A percentile compares a stretch with the other conserved stretches of the same genome.
These are phyloP conservation scores for Camelina neglecta DNA, from an alignment of 345 rosid genomes.

Conservation along the genomic window DNA sequence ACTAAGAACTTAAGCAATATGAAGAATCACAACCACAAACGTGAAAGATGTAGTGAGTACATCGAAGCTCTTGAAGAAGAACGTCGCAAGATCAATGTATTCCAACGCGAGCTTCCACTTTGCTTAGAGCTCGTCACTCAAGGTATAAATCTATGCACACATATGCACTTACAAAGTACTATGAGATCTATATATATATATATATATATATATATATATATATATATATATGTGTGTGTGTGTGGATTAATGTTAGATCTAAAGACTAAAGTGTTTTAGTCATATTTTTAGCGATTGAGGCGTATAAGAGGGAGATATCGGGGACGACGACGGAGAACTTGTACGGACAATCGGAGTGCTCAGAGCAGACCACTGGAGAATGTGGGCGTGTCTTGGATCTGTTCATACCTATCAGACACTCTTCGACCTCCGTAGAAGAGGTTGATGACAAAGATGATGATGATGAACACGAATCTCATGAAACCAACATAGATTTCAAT, in stretches of 20 bases:
- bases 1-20: slow-evolving; percentile 42
- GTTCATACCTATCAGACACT: slow-evolving; percentile 75
- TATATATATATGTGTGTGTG: neutral
- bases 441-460: slow-evolving; percentile 35
- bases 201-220: neutral
- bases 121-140: slow-evolving; percentile 90
- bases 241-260: slow-evolving; percentile 8
- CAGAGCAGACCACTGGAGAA: slow-evolving; percentile 81
- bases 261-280: neutral
- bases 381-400: slow-evolving; percentile 70
- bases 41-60: slow-evolving; percentile 61
- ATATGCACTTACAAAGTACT: neutral
- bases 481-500: slow-evolving; percentile 22
- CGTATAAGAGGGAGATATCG: slow-evolving; percentile 74
- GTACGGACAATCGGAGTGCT: slow-evolving; percentile 78
- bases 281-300: slow-evolving; percentile 65
- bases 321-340: slow-evolving; percentile 53
- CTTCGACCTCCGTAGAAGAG: slow-evolving; percentile 42
- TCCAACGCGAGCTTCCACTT: slow-evolving; percentile 92
- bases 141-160: slow-evolving; percentile 46
- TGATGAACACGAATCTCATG: slow-evolving; percentile 52
- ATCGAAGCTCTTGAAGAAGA: slow-evolving; percentile 85
- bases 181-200: neutral
- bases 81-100: slow-evolving; percentile 83
- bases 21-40: slow-evolving; percentile 56